Conservation (phyloP, 306 rosid genomes). For the Lablab purpureus region DNA sequence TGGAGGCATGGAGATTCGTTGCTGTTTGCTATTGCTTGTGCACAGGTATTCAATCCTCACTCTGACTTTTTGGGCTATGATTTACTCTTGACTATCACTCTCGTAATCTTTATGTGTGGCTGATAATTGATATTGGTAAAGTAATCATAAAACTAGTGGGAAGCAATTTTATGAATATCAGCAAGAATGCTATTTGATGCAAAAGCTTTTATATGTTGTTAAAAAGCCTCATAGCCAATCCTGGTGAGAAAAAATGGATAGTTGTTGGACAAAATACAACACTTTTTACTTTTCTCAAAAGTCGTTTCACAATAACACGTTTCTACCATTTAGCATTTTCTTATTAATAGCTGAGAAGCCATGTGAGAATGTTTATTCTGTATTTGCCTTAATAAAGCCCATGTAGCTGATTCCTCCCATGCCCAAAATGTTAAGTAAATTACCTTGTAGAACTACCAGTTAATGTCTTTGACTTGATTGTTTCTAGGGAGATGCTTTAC, state of each 20-base stretch:
- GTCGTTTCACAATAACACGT: neutral
- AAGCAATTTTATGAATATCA: conserved; percentile 24
- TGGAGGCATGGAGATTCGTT: conserved; percentile 97
- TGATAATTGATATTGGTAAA: conserved; percentile 24
- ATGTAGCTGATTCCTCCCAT: neutral
- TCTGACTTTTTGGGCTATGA: conserved; percentile 19
- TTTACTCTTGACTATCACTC: neutral
- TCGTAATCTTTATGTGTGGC: conserved; percentile 1
- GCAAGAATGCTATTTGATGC: conserved; percentile 6
- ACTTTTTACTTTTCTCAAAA: neutral
- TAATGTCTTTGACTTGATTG: neutral
- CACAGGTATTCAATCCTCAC: conserved; percentile 69
- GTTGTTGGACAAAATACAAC: neutral
- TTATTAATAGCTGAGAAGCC: neutral
- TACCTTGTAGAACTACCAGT: conserved; percentile 2
- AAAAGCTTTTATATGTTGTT: neutral
- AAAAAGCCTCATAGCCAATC: neutral
- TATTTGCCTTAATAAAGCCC: neutral
- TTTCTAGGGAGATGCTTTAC: conserved; percentile 19
- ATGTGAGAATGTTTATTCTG: neutral
- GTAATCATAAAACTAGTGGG: conserved; percentile 35
- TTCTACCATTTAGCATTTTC: neutral
- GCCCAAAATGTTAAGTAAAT: neutral
- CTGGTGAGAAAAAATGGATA: conserved; percentile 1
- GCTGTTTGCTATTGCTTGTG: conserved; percentile 90